These are phyloP conservation scores for Sphagnum fallax DNA, from an alignment of 228 moss, liverwort and hornwort species.

Conservation along the genomic window DNA sequence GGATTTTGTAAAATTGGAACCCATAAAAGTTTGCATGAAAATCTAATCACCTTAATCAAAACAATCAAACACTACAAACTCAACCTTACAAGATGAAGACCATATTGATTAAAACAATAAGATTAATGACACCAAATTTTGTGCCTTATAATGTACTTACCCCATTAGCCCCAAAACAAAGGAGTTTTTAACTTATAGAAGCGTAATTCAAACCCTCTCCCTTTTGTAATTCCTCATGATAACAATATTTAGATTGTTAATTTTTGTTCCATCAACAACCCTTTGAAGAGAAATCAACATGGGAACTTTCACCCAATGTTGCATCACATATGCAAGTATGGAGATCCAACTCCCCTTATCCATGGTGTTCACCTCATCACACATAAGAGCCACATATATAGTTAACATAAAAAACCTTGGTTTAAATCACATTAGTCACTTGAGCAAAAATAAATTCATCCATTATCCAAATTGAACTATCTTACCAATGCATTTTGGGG, in stretches of 20 bases:
- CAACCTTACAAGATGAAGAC: no score
- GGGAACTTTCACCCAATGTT: no score
- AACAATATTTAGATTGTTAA: not conserved
- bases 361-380: not conserved
- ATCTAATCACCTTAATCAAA: no score
- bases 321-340: no score
- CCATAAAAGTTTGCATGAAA: no score
- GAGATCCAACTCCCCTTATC: no score
- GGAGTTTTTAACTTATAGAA: not conserved
- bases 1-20: no score
- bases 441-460: not conserved
- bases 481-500: not conserved
- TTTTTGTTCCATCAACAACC: not conserved
- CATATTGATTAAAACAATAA: no score
- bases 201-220: not conserved
- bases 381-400: not conserved
- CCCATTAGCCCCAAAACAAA: not conserved
- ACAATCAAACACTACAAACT: no score
- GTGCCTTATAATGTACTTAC: not conserved
- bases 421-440: not conserved
- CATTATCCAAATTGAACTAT: not conserved
- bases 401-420: not conserved
- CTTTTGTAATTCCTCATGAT: not conserved
- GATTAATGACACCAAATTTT: not conserved
- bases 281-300: not conserved